Base-by-base conservation (phyloP, 192 early-diverging fungal species). In the Anaeromyces robustus region DNA sequence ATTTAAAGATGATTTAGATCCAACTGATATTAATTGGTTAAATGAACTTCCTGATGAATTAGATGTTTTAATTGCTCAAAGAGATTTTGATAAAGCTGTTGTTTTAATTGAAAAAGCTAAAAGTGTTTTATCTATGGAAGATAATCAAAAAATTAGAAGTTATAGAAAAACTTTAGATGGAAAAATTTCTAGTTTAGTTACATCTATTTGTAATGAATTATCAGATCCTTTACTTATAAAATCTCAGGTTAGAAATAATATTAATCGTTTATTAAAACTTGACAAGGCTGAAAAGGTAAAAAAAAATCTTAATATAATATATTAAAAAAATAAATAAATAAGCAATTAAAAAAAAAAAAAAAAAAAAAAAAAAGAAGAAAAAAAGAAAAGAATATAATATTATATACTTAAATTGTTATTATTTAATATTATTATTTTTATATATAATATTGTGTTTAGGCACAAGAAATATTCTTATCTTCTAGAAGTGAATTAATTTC, bases 61-160 rank as follows among this genome's bases (percentile, higher is more conserved):
- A 77, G 97, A 98, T 79, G 96, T 99, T 13, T 85, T 93, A 30
- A 96, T 99, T 87, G 96, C 96, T 0, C 90, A 94, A 31, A 86
- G 96, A 41, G 95, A 97, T 81, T 97, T 97, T 85, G 92, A 94
- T 41, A 82, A 85, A n/a, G 94, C 95, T 12, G 94, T 95, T 4
- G 82, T 83, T 9, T 84, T 86, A 77, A 89, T 94, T 78, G 90
- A 94, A 81, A 92, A 90, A 85, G 92, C 91, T 91, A 80, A 79
- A 43, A 34, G 77, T 43, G 19, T 17, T 29, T 77, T 79, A 29
- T 30, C n/a, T 41, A 78, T 41, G 1, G 31, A 80, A 29, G 79
- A 59, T 29, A 3, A 81, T 77, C 19, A 87, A 88, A n/a, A 82
- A 84, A 16, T 78, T 83, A 30, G 79, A 86, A 12, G 85, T 87